A percentile compares a stretch with the other conserved stretches of the same genome.
These are phyloP conservation scores for Phytophthora pinifolia DNA, from an alignment of 352 stramenopile genomes.

Conservation along the genomic window DNA sequence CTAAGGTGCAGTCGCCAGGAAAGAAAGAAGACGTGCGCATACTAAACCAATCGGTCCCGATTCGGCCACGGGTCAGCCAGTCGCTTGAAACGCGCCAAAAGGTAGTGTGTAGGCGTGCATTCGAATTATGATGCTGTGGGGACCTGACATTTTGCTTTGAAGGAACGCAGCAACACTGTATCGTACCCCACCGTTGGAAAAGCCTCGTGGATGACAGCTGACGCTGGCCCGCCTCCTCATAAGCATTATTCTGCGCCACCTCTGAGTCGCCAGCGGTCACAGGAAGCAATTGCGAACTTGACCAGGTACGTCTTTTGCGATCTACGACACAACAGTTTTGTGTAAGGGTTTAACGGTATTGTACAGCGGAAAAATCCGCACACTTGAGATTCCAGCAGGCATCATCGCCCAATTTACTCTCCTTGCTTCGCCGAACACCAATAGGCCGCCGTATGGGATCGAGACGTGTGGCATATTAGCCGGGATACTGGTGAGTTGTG, in stretches of 20 bases:
- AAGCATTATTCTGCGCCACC: constrained; percentile 27
- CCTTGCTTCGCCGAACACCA: constrained; percentile 82
- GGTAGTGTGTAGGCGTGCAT: constrained; percentile 9
- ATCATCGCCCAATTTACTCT: constrained; percentile 79
- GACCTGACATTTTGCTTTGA: neutral
- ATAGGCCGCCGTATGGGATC: constrained; percentile 72
- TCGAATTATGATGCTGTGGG: too few species aligned
- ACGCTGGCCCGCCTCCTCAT: constrained; percentile 11
- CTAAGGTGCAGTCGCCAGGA: constrained; percentile 17
- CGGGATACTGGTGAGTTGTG: constrained; percentile 59
- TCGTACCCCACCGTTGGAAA: constrained; percentile 64
- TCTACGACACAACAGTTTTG: neutral
- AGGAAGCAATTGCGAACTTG: constrained; percentile 58
- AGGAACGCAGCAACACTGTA: constrained; percentile 35
- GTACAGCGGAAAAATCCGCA: constrained; percentile 56
- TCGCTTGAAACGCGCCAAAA: constrained; percentile 23
- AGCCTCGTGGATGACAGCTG: constrained; percentile 58
- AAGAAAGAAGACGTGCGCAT: constrained; percentile 17
- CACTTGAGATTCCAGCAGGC: constrained; percentile 66
- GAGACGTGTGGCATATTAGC: constrained; percentile 91
- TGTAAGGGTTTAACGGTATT: constrained; percentile 3
- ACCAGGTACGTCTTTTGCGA: constrained; percentile 41
- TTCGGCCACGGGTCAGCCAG: constrained; percentile 4
- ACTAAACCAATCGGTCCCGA: constrained; percentile 2
- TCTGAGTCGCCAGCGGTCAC: constrained; percentile 51